These are phyloP conservation scores for Trifolium fragiferum DNA, from an alignment of 306 rosid species.

Conservation along the genomic window DNA sequence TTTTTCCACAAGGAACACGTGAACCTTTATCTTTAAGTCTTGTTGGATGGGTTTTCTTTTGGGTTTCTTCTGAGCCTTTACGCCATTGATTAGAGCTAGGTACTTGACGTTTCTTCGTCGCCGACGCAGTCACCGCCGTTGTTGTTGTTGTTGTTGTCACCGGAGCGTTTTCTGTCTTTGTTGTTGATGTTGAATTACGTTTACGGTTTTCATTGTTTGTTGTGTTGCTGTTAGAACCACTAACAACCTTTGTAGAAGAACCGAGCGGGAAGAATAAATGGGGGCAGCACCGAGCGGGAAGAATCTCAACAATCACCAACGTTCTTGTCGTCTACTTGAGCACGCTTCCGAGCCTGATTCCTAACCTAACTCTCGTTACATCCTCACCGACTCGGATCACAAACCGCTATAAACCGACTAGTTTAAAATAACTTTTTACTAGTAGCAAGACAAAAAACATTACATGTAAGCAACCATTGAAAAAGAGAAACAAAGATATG, in stretches of 20 bases:
- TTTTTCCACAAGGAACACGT: slow-evolving; percentile 76
- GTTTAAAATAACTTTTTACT: too few species aligned
- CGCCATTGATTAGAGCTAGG: slow-evolving; percentile 13
- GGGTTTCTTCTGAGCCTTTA: slow-evolving; percentile 48
- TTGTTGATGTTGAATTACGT: slow-evolving; percentile 27
- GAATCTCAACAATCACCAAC: too few species aligned
- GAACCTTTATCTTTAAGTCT: slow-evolving; percentile 49
- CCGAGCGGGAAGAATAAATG: too few species aligned
- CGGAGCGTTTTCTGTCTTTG: not conserved
- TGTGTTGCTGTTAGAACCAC: slow-evolving; percentile 63
- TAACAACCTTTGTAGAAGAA: slow-evolving; percentile 62
- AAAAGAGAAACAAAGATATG: too few species aligned
- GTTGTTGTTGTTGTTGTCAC: not conserved
- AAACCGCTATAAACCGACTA: too few species aligned
- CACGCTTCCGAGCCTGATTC: too few species aligned
- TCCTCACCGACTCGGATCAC: too few species aligned
- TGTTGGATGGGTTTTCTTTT: slow-evolving; percentile 43
- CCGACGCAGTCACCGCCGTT: not conserved
- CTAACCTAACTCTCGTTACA: too few species aligned
- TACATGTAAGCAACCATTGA: too few species aligned
- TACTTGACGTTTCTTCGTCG: slow-evolving; percentile 15
- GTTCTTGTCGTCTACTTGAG: too few species aligned
- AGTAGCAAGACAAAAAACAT: too few species aligned
- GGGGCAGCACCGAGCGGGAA: too few species aligned
- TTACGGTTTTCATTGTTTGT: slow-evolving; percentile 33